These are phyloP conservation scores for Peribolospora kevripleyi DNA, from an alignment of 768 basidiomycete species.

Conservation along the genomic window DNA sequence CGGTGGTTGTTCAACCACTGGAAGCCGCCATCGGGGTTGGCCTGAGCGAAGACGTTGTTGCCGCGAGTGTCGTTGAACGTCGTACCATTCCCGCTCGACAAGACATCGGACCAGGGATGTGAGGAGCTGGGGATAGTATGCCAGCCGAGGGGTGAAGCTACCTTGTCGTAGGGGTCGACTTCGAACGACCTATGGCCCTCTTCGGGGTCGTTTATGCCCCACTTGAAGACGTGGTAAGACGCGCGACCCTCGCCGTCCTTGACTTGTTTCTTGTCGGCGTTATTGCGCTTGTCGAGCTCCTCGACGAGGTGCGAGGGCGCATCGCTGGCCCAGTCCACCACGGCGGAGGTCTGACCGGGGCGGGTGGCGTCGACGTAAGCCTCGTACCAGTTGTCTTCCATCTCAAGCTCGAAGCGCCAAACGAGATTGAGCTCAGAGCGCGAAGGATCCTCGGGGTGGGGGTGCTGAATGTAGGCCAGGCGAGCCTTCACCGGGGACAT, in stretches of 20 bases:
- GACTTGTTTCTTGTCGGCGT: too few relatives aligned
- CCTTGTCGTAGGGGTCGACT: slow-evolving; percentile 44
- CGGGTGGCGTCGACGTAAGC: slow-evolving; percentile 45
- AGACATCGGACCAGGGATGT: slow-evolving; percentile 31
- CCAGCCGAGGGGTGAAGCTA: slow-evolving; percentile 79
- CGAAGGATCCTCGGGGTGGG: slow-evolving; percentile 25
- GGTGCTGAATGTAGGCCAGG: slow-evolving; percentile 60
- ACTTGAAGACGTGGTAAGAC: slow-evolving; percentile 45
- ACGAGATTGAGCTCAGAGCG: slow-evolving; percentile 34
- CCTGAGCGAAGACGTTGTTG: slow-evolving; percentile 63
- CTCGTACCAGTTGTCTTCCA: slow-evolving; percentile 92
- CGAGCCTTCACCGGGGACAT: slow-evolving; percentile 57
- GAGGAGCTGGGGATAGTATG: slow-evolving; percentile 49
- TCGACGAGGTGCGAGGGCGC: slow-evolving; percentile 18
- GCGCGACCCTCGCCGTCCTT: slow-evolving; percentile 11
- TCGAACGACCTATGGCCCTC: slow-evolving; percentile 36
- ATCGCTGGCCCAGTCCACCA: slow-evolving; percentile 87
- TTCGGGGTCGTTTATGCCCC: slow-evolving; percentile 65
- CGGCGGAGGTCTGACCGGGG: slow-evolving; percentile 45
- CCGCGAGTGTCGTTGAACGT: slow-evolving; percentile 14
- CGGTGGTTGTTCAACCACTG: slow-evolving; percentile 48
- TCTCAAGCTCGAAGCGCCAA: slow-evolving; percentile 84
- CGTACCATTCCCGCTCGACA: slow-evolving; percentile 12
- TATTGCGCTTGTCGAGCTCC: slow-evolving; percentile 4
- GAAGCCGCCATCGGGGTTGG: slow-evolving; percentile 64